phyloP scores from a whole-genome alignment of 176 grass and related monocot genomes.

The Saccharum officinarum region DNA sequence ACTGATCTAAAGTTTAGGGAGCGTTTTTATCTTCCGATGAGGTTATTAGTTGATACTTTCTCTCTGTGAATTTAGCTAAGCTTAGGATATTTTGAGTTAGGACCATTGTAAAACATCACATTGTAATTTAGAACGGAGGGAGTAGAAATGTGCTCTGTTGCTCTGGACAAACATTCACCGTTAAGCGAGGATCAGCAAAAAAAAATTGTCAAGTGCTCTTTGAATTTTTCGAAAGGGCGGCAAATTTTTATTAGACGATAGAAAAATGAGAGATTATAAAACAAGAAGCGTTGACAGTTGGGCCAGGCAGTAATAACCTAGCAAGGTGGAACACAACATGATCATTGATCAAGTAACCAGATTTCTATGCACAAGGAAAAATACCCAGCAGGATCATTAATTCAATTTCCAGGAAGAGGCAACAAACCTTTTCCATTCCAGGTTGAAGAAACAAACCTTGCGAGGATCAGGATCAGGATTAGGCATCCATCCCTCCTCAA shows the following conservation, averaged over 20 bases:
- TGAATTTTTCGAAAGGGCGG: no score
- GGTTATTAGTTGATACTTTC: not conserved
- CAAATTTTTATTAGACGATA: no score
- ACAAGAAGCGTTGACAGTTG: no score
- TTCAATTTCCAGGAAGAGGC: not conserved
- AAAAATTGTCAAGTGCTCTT: not conserved
- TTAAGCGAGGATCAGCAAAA: not conserved
- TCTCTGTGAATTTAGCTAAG: not conserved
- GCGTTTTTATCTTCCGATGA: not conserved
- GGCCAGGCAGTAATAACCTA: no score
- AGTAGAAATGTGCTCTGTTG: no score
- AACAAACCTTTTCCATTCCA: conserved; percentile 10
- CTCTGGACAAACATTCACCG: not conserved
- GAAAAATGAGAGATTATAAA: no score
- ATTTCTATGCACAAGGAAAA: not conserved
- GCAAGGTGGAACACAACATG: not conserved
- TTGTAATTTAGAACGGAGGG: no score
- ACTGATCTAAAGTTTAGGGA: not conserved
- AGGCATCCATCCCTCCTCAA: conserved; percentile 36
- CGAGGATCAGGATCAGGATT: conserved; percentile 27
- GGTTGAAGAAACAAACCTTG: not conserved
- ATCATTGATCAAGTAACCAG: not conserved
- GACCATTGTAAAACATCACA: no score
- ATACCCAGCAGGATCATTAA: not conserved
- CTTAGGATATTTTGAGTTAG: not conserved